Evolutionary conservation across 768 basidiomycete genomes (phyloP), one percentile per base, ranked within the genome.

Genomic region (Hericium coralloides): DNA sequence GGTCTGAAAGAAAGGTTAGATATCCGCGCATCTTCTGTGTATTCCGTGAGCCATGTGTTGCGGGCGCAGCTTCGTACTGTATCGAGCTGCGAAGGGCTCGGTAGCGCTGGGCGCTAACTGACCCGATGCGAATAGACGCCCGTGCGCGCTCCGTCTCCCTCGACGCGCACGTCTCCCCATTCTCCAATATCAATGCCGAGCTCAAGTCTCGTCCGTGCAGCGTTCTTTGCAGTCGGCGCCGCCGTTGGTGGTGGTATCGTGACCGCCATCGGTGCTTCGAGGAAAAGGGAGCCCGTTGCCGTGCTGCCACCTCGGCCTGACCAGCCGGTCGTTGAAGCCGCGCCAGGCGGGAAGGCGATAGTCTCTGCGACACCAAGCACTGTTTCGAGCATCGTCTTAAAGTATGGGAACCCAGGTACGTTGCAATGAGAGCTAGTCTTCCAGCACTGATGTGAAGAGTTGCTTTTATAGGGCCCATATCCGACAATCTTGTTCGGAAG

Each of bases 191-290:
- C 41, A 55, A 80, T 81, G 79, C 68, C 79, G n/a, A 72, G 67
- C 59, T 55, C 79, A 36, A 71, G 73, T 50, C 60, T 84, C 55
- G 62, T 87, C 2, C 86, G 82, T 60, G 83, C 79, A 22, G 85
- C 84, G 22, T 78, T 87, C 51, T 95, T 95, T 67, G 84, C 92
- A 55, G 84, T 88, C 45, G 93, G 93, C 23, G 87, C 90, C 1
- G 67, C 85, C 22, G 73, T 94, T 23, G 93, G 93, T 39, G 90
- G 91, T 17, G 85, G 89, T 9, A 78, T 87, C 52, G 82, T 81
- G 31, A 76, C 79, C 3, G 77, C 68, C 17, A 66, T 84, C 12
- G 68, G 75, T 23, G 73, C 70, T 52, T 73, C 63, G 59, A 69
- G 61, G 60, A 62, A 64, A 58, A 66, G 59, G 53, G 63, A 55